phyloP scores from a whole-genome alignment of 495 filamentous ascomycete genomes.

The Immersiella caudata region DNA sequence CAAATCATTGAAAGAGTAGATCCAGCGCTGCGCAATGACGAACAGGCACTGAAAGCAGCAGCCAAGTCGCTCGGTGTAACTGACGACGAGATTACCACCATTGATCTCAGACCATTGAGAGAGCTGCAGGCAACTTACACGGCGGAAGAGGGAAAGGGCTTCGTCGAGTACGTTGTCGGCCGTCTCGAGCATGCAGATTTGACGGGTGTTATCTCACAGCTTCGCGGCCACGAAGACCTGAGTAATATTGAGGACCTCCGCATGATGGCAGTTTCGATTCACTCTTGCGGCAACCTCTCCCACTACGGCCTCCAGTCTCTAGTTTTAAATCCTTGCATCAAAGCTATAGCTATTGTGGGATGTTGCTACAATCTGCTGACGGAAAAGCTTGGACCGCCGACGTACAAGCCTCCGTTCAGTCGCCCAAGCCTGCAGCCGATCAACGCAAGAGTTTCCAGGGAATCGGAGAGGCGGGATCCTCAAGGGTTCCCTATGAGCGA shows the following conservation, averaged over 20 bases:
- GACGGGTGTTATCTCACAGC: slow-evolving; percentile 54
- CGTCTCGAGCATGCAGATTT: slow-evolving; percentile 62
- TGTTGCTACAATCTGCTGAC: slow-evolving; percentile 98
- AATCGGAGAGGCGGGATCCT: slow-evolving; percentile 69
- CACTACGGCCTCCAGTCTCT: slow-evolving; percentile 91
- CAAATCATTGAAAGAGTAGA: slow-evolving; percentile 45
- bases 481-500: slow-evolving; percentile 93
- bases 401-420: slow-evolving; percentile 72
- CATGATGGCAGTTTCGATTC: slow-evolving; percentile 89
- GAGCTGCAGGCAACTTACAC: slow-evolving; percentile 51
- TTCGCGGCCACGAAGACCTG: slow-evolving; percentile 36
- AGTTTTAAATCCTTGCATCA: slow-evolving; percentile 76
- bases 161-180: slow-evolving; percentile 68
- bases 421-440: slow-evolving; percentile 65
- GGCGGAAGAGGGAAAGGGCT: slow-evolving; percentile 60
- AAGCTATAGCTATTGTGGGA: slow-evolving; percentile 89
- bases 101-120: slow-evolving; percentile 51
- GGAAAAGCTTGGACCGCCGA: slow-evolving; percentile 82
- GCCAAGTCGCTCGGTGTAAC: slow-evolving; percentile 40
- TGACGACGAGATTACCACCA: slow-evolving; percentile 38
- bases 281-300: slow-evolving; percentile 96
- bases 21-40: slow-evolving; percentile 43
- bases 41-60: slow-evolving; percentile 43
- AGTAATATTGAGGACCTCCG: slow-evolving; percentile 44
- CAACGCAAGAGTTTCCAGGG: slow-evolving; percentile 49